Percentiles rank a stretch among this genome's conserved stretches.
Conservation (phyloP, 176 grass and related monocot genomes). For the Cenchrus americanus region DNA sequence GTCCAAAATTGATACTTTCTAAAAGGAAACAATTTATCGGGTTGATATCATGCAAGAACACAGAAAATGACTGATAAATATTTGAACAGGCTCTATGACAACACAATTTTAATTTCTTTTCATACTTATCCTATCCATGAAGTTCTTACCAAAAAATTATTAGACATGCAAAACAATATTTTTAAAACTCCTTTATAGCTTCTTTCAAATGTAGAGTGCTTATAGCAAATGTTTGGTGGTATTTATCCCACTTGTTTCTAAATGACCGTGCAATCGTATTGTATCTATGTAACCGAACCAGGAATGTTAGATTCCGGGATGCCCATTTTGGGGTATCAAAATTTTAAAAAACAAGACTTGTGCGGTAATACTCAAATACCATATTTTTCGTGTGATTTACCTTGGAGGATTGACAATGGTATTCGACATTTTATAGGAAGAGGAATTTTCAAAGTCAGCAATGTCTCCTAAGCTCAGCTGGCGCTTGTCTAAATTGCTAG, state of each 20-base stretch:
- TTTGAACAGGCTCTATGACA: too few species aligned
- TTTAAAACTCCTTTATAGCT: conserved; percentile 44
- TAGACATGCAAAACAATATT: not conserved
- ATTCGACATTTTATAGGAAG: not conserved
- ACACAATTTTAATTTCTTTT: too few species aligned
- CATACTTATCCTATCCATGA: too few species aligned
- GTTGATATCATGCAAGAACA: too few species aligned
- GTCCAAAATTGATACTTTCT: too few species aligned
- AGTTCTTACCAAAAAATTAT: too few species aligned
- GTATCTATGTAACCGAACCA: conserved; percentile 30
- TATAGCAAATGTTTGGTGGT: conserved; percentile 31
- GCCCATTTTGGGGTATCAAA: not conserved
- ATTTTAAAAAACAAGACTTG: conserved; percentile 23
- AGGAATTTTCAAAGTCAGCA: not conserved
- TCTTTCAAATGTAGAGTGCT: conserved; percentile 37
- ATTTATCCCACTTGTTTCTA: conserved; percentile 12
- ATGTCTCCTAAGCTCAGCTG: not conserved
- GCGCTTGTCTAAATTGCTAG: not conserved
- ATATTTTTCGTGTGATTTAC: conserved; percentile 25
- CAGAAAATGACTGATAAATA: too few species aligned
- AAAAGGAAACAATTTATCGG: too few species aligned
- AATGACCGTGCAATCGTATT: conserved; percentile 22
- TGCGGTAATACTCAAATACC: conserved; percentile 9
- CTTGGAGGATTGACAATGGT: not conserved
- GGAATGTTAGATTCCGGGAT: not conserved